Conservation (phyloP, 345 rosid genomes). For the Eucalyptus urophylla region DNA sequence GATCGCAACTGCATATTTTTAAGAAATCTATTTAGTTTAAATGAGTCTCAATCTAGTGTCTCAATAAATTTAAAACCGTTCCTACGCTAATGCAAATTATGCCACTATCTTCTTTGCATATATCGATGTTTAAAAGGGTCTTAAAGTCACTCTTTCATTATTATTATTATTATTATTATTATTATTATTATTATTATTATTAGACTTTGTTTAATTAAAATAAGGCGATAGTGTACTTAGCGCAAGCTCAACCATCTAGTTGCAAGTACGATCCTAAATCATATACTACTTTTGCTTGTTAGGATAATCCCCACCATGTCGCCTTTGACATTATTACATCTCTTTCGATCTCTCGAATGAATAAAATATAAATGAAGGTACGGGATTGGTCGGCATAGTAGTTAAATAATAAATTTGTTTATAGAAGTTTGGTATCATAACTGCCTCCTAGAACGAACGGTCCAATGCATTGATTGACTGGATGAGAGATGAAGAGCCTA, state of each 20-base stretch:
- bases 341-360: neutral
- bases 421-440: neutral
- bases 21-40: neutral
- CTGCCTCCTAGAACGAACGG: neutral
- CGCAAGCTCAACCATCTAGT: neutral
- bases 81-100: neutral
- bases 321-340: neutral
- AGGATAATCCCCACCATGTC: neutral
- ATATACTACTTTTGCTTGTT: neutral
- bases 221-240: neutral
- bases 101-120: neutral
- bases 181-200: neutral
- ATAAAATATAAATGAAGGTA: neutral
- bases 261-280: neutral
- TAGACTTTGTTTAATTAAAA: neutral
- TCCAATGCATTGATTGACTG: neutral
- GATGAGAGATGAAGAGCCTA: neutral
- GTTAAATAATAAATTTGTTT: neutral
- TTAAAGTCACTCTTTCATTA: neutral
- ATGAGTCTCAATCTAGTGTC: neutral
- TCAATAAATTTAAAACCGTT: neutral
- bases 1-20: neutral
- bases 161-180: neutral
- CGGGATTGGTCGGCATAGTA: neutral
- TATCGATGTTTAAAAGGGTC: neutral